Conservation (phyloP, 2,329 filamentous ascomycete species). For the Epichloe bromicola region DNA sequence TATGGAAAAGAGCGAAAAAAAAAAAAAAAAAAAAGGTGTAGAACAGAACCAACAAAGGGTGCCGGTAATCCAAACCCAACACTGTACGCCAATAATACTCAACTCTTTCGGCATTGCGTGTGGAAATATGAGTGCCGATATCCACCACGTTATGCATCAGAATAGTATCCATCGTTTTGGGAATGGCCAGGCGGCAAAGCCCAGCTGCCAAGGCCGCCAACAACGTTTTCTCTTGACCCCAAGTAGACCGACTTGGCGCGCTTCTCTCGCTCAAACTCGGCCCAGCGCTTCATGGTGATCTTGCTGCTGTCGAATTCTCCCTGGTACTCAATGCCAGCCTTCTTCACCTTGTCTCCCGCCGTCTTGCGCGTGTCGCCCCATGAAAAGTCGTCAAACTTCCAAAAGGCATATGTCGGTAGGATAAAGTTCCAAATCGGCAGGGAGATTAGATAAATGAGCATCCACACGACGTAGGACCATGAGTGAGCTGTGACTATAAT, state of each 20-base stretch:
- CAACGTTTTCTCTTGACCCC: conserved; percentile 38
- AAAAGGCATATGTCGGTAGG: conserved; percentile 86
- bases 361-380: conserved; percentile 98
- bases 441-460: conserved; percentile 88
- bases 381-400: conserved; percentile 99
- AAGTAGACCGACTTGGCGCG: conserved; percentile 37
- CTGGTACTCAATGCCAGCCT: conserved; percentile 74
- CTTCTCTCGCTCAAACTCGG: conserved; percentile 73
- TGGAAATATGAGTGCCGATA: not conserved
- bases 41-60: too few species aligned
- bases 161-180: conserved; percentile 43
- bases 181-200: conserved; percentile 28
- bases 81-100: too few species aligned
- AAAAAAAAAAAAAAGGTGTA: too few species aligned
- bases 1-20: too few species aligned
- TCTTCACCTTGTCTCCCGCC: conserved; percentile 77
- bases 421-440: conserved; percentile 97
- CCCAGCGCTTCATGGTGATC: conserved; percentile 99
- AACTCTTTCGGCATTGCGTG: too few species aligned
- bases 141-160: conserved; percentile 27
- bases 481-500: conserved; percentile 91
- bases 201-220: conserved; percentile 28
- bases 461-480: conserved; percentile 86
- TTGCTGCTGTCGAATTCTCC: conserved; percentile 97
- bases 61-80: too few species aligned